Evolutionary conservation across 768 basidiomycete genomes (phyloP), one percentile per base, ranked within the genome.

Genomic region (Amanita molliuscula): DNA sequence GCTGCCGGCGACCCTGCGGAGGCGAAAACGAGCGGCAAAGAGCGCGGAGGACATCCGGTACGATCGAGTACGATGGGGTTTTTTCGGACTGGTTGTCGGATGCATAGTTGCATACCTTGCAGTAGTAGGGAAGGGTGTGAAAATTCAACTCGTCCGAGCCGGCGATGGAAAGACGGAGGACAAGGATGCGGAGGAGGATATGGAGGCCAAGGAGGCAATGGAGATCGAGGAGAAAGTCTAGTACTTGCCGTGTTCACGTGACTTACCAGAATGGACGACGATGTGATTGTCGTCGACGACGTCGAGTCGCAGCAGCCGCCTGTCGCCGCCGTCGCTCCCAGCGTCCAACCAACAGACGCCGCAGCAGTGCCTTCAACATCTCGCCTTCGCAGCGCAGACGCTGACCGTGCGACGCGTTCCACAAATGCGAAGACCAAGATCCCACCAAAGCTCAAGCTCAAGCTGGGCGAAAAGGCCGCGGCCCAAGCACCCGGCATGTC

Each of bases 401-500:
- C 65, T 4, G 82, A 82, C 35, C 76, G 79, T 25, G 65, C 75
- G 2, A 84, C 78, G 21, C 78, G 84, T 35, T 79, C 78, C n/a
- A 63, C 77, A 7, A 64, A 69, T 23, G 62, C 67, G 46, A 75
- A 72, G 49, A 57, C 67, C 10, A 78, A 75, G 50, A 67, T 68
- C 0, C 78, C 79, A 56, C 87, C 89, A 5, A 93, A 90, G 63
- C 75, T 93, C 31, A 93, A 91, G 63, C 78, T 93, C 46, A 92
- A 92, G 67, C 67, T 93, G 58, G 84, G 87, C 63, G 89, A 88
- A 52, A 88, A 86, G 58, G 79, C 84, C 3, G 85, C 81, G 6
- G 79, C 82, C 28, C 83, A 84, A 59, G 84, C 85, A 26, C 86
- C 84, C 45, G 90, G 88, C 52, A 86, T 81, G 79, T 88, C 84